Conservation (phyloP, 805 yeast species). For the Candida methanosorbosa region DNA sequence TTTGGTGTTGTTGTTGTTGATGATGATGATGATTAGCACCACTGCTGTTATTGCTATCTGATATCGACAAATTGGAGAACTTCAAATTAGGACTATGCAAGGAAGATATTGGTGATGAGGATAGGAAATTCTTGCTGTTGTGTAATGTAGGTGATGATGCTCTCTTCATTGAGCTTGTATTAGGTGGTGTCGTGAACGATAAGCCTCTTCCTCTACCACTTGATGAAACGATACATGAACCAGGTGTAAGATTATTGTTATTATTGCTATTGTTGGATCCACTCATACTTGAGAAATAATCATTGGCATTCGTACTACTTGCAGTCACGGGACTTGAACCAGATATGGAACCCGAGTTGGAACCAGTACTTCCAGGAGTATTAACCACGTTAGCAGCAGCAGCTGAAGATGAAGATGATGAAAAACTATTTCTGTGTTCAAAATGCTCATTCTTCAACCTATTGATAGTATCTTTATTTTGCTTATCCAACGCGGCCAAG, state of each 20-base stretch:
- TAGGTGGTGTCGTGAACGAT: slow-evolving; percentile 9
- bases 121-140: not conserved
- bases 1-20: not conserved
- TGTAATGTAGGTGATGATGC: slow-evolving; percentile 22
- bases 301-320: no score
- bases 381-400: no score
- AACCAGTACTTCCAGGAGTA: no score
- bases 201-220: slow-evolving; percentile 15
- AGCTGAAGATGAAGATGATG: slow-evolving; percentile 40
- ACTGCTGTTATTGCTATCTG: not conserved
- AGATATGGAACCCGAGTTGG: no score
- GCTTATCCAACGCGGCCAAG: slow-evolving; percentile 82
- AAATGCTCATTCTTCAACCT: slow-evolving; percentile 78
- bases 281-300: no score
- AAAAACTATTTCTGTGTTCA: slow-evolving; percentile 35
- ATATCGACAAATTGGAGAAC: not conserved
- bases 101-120: not conserved
- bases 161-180: slow-evolving; percentile 19
- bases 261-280: slow-evolving; percentile 1
- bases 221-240: slow-evolving; percentile 12
- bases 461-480: slow-evolving; percentile 87
- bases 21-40: not conserved
- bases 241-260: slow-evolving; percentile 3
- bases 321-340: no score
- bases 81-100: not conserved